A percentile compares a stretch with the other conserved stretches of the same genome.
Conservation (phyloP, 352 stramenopile genomes). For the Aphanomyces invadans region DNA sequence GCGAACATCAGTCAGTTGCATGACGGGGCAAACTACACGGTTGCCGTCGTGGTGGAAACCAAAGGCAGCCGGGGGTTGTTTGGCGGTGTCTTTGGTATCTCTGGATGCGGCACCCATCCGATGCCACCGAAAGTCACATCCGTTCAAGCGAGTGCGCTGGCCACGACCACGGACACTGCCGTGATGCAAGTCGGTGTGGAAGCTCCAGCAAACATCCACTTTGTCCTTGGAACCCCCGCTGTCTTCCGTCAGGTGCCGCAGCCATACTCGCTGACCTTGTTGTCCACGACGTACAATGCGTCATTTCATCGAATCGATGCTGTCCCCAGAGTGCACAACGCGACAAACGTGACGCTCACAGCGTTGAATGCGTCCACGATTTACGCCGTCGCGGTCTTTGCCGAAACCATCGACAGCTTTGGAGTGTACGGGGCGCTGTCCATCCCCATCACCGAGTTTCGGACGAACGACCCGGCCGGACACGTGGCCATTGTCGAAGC, state of each 20-base stretch:
- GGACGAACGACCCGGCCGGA: conserved; percentile 62
- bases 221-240: conserved; percentile 24
- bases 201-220: conserved; percentile 46
- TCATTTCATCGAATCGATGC: neutral
- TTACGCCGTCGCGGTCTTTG: conserved; percentile 51
- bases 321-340: neutral
- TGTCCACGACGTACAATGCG: conserved; percentile 8
- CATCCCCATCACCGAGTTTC: conserved; percentile 36
- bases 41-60: conserved; percentile 46
- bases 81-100: conserved; percentile 27
- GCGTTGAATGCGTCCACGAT: conserved; percentile 38
- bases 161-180: conserved; percentile 44
- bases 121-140: conserved; percentile 37
- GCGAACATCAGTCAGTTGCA: conserved; percentile 35
- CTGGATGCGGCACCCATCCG: conserved; percentile 40
- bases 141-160: conserved; percentile 31
- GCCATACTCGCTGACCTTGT: neutral
- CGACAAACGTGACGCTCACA: conserved; percentile 27
- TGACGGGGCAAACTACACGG: conserved; percentile 40
- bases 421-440: conserved; percentile 51
- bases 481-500: conserved; percentile 33
- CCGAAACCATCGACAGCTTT: conserved; percentile 53
- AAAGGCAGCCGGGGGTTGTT: conserved; percentile 45
- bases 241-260: conserved; percentile 2
- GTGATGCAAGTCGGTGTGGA: conserved; percentile 38